Conservation (phyloP, 1,139 yeast species). For the Zygosaccharomyces sapae region DNA sequence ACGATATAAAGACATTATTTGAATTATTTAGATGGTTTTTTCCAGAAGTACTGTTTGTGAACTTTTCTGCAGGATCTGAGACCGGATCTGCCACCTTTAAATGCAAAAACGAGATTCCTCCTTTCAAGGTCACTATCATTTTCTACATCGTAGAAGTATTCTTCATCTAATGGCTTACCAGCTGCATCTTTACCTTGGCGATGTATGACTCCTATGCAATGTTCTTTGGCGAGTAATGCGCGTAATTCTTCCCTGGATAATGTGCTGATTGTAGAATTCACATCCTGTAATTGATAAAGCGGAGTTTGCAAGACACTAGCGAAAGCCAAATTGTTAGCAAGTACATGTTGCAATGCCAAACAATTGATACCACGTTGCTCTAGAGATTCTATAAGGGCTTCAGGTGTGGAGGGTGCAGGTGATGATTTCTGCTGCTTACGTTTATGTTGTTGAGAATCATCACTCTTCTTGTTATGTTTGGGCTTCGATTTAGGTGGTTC, state of each 20-base stretch:
- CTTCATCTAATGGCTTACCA: constrained; percentile 89
- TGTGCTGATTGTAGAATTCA: constrained; percentile 48
- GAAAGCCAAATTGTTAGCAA: constrained; percentile 83
- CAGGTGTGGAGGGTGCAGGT: constrained; percentile 2
- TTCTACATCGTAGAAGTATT: constrained; percentile 85
- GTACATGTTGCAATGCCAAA: constrained; percentile 54
- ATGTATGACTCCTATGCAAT: constrained; percentile 75
- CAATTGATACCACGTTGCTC: constrained; percentile 16
- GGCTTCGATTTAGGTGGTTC: constrained; percentile 10
- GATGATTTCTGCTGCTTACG: constrained; percentile 10
- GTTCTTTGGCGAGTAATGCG: constrained; percentile 34
- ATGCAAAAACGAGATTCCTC: constrained; percentile 61
- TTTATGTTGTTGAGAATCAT: constrained; percentile 12
- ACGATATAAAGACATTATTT: neutral
- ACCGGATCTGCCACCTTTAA: constrained; percentile 75
- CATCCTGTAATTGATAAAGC: constrained; percentile 57
- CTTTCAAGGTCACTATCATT: constrained; percentile 71
- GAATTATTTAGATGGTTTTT: constrained; percentile 48
- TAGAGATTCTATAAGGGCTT: constrained; percentile 9
- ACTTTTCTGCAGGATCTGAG: constrained; percentile 87
- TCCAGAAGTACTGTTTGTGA: constrained; percentile 90
- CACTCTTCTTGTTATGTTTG: constrained; percentile 8
- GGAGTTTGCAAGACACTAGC: constrained; percentile 88
- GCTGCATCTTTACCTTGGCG: constrained; percentile 95
- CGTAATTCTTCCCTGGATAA: constrained; percentile 49